Evolutionary conservation across 176 grass and related monocot species (phyloP), one percentile per base, ranked within the genome.

Genomic region (Musa acuminata): DNA sequence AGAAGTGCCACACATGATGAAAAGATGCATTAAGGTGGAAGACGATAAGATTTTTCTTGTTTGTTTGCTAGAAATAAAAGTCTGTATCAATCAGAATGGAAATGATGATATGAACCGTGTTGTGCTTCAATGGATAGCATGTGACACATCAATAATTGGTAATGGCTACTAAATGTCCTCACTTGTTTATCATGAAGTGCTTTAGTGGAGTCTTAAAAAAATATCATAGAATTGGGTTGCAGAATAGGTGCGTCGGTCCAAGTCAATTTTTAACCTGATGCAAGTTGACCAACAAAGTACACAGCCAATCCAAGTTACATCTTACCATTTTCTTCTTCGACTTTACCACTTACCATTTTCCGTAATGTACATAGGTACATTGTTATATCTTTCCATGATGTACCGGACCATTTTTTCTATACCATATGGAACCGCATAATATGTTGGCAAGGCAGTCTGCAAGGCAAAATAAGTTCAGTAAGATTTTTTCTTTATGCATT

Each of bases 351-450:
- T 75, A 92, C 89, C 89, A 84, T 96, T 96, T 86, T 96, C 92
- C 13, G 88, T 75, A 1, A 96, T 85, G 80, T 87, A 89, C 53
- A 72, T 91, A 11, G 86, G 77, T 2, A 67, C 87, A 16, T 91
- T 89, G 72, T 85, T 87, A 71, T 91, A 96, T 91, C 82, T 96
- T 77, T 89, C 35, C 83, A 83, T 96, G 60, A 78, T 78, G 74
- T 89, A 85, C 77, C 84, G 83, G 50, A 87, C 78, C 16, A 80
- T 68, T 14, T 87, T 76, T 74, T 91, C 69, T 69, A 89, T 84
- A 67, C 86, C 87, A 4, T 69, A 52, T 63, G 87, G 90, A 71
- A 92, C 84, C 13, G 84, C 76, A 24, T 59, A 80, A 43, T 62
- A 72, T 19, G 0, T 13, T 11, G 72, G 43, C 8, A 82, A 13